A percentile compares a stretch with the other conserved stretches of the same genome.
These are phyloP conservation scores for Phytopythium helicoides DNA, from an alignment of 352 stramenopile species.

Conservation along the genomic window DNA sequence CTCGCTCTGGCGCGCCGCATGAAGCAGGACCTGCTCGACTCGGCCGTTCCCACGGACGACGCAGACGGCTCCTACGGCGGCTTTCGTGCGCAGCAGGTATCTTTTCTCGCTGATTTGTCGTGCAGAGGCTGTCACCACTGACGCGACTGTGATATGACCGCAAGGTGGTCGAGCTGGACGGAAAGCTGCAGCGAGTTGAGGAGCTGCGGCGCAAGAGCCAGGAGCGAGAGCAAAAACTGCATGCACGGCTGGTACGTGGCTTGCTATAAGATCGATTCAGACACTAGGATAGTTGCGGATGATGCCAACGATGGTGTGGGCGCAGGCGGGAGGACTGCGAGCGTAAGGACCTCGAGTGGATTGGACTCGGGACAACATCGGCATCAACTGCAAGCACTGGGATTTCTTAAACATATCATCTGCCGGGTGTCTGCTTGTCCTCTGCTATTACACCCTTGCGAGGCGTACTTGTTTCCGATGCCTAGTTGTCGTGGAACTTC, in stretches of 20 bases:
- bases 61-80: constrained; percentile 10
- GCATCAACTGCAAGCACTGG: too few relatives aligned
- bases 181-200: constrained; percentile 78
- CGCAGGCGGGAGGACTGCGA: too few relatives aligned
- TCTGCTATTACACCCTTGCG: too few relatives aligned
- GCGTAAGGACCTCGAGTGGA: too few relatives aligned
- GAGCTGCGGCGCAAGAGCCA: constrained; percentile 64
- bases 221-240: constrained; percentile 57
- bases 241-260: constrained; percentile 40
- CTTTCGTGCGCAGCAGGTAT: constrained; percentile 61
- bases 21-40: constrained; percentile 77
- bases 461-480: too few relatives aligned
- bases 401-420: too few relatives aligned
- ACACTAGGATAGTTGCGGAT: neutral
- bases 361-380: too few relatives aligned
- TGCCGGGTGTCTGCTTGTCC: too few relatives aligned
- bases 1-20: constrained; percentile 72
- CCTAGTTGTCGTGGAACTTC: constrained; percentile 94
- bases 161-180: constrained; percentile 66
- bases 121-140: neutral
- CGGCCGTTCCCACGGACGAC: constrained; percentile 16
- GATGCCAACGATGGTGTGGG: too few relatives aligned
- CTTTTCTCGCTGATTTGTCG: neutral
- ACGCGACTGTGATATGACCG: neutral
- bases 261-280: neutral